Conservation (phyloP, 1,139 yeast species). For the Pichia sp. region DNA sequence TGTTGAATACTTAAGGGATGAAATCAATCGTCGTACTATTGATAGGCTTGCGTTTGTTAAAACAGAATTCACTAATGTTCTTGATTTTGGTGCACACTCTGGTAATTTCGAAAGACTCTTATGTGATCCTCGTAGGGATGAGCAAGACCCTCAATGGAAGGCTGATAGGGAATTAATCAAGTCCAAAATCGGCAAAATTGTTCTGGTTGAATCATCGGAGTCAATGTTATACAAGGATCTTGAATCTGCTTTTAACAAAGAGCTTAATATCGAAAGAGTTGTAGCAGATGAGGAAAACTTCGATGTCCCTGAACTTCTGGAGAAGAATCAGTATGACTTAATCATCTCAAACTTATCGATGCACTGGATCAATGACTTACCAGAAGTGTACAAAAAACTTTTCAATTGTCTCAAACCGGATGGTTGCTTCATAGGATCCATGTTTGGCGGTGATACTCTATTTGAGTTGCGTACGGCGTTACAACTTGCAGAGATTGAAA, state of each 20-base stretch:
- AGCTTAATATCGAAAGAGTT: conserved; percentile 38
- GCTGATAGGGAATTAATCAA: conserved; percentile 48
- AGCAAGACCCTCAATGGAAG: conserved; percentile 30
- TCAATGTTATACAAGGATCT: conserved; percentile 47
- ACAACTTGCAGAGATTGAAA: conserved; percentile 76
- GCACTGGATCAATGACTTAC: conserved; percentile 86
- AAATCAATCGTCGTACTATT: conserved; percentile 63
- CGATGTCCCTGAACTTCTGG: conserved; percentile 32
- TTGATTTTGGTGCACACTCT: conserved; percentile 71
- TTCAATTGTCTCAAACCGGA: conserved; percentile 67
- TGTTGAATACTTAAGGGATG: conserved; percentile 73
- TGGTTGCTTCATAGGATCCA: conserved; percentile 76
- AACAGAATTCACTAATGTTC: conserved; percentile 48
- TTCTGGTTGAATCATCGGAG: conserved; percentile 62
- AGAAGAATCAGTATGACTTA: conserved; percentile 51
- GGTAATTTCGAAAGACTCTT: conserved; percentile 44
- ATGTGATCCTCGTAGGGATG: conserved; percentile 20
- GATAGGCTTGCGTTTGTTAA: conserved; percentile 72
- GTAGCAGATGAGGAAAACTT: conserved; percentile 65
- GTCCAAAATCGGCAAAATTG: conserved; percentile 46
- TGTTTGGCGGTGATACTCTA: conserved; percentile 79
- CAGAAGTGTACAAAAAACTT: conserved; percentile 50
- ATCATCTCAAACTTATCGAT: conserved; percentile 66
- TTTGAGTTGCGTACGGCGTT: conserved; percentile 74
- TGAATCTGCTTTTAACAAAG: conserved; percentile 33